These are phyloP conservation scores for Boletus sp. DNA, from an alignment of 768 basidiomycete species.

Conservation along the genomic window DNA sequence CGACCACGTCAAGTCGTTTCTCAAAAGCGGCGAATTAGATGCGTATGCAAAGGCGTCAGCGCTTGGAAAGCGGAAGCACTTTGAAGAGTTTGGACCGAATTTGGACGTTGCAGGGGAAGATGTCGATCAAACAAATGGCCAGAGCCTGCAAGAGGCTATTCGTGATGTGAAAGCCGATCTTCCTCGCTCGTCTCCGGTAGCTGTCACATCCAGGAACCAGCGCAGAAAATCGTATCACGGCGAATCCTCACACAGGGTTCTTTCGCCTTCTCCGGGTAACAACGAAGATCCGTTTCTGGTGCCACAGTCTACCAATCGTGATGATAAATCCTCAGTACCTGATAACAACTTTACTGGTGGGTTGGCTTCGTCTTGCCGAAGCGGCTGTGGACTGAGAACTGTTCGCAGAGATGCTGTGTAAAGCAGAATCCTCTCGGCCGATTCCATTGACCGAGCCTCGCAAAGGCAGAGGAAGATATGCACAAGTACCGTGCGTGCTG, in stretches of 20 bases:
- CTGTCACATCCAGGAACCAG: conserved; percentile 1
- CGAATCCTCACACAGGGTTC: conserved; percentile 5
- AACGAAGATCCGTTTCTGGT: conserved; percentile 13
- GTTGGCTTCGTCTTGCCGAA: neutral
- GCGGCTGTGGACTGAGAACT: neutral
- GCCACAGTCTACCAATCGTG: neutral
- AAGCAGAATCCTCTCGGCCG: conserved; percentile 10
- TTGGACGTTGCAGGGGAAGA: conserved; percentile 1
- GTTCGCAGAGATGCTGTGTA: conserved; percentile 11
- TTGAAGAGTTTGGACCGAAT: conserved; percentile 21
- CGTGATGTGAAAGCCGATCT: neutral
- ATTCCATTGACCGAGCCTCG: conserved; percentile 25
- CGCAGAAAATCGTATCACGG: conserved; percentile 21
- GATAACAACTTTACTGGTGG: conserved; percentile 11
- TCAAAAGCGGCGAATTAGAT: conserved; percentile 31
- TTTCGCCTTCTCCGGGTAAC: neutral
- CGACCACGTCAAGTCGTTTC: conserved; percentile 23
- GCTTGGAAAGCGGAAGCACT: conserved; percentile 29
- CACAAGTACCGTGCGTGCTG: conserved; percentile 37
- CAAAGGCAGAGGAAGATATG: conserved; percentile 63
- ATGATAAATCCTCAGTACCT: neutral
- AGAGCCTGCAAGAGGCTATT: conserved; percentile 2
- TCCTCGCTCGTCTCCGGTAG: neutral
- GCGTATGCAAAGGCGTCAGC: conserved; percentile 20
- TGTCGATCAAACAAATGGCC: conserved; percentile 5